Conservation (phyloP, 2,329 filamentous ascomycete genomes). For the Pseudogymnoascus sp. region DNA sequence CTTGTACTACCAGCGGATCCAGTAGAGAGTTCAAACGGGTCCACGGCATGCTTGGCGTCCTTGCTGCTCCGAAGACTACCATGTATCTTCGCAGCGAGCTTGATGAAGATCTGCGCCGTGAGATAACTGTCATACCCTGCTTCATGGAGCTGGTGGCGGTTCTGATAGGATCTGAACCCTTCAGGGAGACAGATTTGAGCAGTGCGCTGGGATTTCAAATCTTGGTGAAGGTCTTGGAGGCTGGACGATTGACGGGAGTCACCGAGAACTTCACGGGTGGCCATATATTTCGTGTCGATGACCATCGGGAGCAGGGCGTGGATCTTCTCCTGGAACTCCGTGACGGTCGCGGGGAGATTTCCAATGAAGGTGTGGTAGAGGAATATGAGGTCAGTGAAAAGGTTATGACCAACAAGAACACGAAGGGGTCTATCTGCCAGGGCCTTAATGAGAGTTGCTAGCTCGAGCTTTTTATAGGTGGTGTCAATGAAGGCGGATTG, state of each 20-base stretch:
- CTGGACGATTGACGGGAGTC: constrained; percentile 26
- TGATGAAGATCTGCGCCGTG: constrained; percentile 37
- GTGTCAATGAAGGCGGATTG: constrained; percentile 17
- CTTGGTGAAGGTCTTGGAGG: constrained; percentile 41
- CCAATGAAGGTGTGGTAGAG: constrained; percentile 57
- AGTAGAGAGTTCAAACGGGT: not conserved
- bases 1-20: not conserved
- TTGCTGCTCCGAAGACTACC: constrained; percentile 9
- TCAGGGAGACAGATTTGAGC: constrained; percentile 33
- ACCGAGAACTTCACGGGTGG: constrained; percentile 22
- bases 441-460: constrained; percentile 21
- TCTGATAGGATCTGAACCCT: not conserved
- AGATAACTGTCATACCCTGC: constrained; percentile 52
- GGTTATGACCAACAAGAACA: constrained; percentile 56
- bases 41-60: not conserved
- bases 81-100: constrained; percentile 24
- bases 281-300: constrained; percentile 56
- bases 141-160: constrained; percentile 37
- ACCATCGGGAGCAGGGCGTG: constrained; percentile 42
- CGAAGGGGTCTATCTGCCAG: constrained; percentile 27
- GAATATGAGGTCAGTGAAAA: constrained; percentile 58
- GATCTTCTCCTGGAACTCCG: constrained; percentile 45
- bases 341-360: constrained; percentile 44
- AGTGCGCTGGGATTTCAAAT: constrained; percentile 33
- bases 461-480: constrained; percentile 12